A percentile compares a stretch with the other conserved stretches of the same genome.
Evolutionary conservation across 768 basidiomycete species (phyloP).

Genomic region (Holtermanniella nyarrowii): DNA sequence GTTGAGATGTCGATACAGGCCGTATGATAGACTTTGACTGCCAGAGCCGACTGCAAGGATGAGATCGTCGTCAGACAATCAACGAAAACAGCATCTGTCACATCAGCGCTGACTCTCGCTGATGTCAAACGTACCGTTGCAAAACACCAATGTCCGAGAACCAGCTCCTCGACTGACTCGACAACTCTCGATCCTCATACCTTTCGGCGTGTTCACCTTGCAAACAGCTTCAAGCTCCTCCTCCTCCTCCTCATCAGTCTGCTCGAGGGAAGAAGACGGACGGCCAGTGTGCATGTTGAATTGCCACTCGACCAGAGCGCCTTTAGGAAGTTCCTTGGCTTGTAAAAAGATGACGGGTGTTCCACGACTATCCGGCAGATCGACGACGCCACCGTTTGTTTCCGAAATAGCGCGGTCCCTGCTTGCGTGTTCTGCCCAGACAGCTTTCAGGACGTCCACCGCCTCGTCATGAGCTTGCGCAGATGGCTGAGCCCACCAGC

Average conservation of each 20-base stretch:
- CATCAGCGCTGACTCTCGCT: background rate
- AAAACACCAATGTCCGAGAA: constrained; percentile 10
- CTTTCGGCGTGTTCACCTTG: background rate
- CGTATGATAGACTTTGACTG: constrained; percentile 1
- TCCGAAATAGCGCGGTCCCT: background rate
- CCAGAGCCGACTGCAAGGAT: background rate
- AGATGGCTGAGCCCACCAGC: constrained; percentile 51
- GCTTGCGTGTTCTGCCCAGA: constrained; percentile 28
- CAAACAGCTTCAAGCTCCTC: constrained; percentile 15
- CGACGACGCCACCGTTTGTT: no score
- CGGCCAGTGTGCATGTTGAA: constrained; percentile 38
- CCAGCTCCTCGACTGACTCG: constrained; percentile 4
- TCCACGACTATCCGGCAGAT: constrained; percentile 14
- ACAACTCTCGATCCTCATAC: constrained; percentile 16
- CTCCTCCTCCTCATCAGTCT: constrained; percentile 23
- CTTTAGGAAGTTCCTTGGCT: constrained; percentile 39
- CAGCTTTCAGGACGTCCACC: constrained; percentile 14
- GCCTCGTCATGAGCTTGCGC: constrained; percentile 4
- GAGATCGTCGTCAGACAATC: background rate
- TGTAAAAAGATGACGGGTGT: constrained; percentile 34
- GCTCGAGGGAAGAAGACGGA: background rate
- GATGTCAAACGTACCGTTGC: constrained; percentile 4
- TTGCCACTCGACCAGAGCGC: constrained; percentile 43
- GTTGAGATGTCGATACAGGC: background rate
- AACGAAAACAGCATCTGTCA: background rate